These are phyloP conservation scores for Maudiozyma humilis DNA, from an alignment of 1,139 yeast species.

Conservation along the genomic window DNA sequence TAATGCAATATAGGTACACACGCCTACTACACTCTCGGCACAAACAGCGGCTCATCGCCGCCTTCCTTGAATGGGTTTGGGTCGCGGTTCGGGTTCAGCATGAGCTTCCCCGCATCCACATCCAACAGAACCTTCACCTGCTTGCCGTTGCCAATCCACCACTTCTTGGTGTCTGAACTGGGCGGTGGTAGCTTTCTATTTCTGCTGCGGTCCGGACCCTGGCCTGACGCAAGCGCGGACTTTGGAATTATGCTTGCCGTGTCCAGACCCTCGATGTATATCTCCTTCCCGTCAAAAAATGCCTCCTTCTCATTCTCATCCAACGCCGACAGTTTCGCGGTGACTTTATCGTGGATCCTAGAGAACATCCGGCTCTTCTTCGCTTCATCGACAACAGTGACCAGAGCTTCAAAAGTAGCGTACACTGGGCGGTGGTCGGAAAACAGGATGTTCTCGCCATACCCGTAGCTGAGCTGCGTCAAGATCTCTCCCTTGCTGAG, in stretches of 20 bases:
- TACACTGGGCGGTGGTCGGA: constrained; percentile 94
- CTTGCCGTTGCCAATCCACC: constrained; percentile 87
- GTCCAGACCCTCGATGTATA: constrained; percentile 3
- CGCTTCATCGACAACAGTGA: constrained; percentile 61
- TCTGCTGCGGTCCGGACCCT: constrained; percentile 19
- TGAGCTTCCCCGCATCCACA: constrained; percentile 32
- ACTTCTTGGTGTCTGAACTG: constrained; percentile 66
- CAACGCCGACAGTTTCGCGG: constrained; percentile 29
- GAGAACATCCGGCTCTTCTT: constrained; percentile 50
- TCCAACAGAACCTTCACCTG: constrained; percentile 53
- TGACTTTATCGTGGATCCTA: constrained; percentile 43
- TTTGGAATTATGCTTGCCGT: constrained; percentile 20
- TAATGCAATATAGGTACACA: neutral
- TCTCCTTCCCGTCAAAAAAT: constrained; percentile 8
- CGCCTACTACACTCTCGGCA: constrained; percentile 18
- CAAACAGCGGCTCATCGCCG: constrained; percentile 36
- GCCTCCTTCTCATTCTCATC: constrained; percentile 18
- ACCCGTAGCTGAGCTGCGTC: constrained; percentile 57
- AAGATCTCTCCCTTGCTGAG: constrained; percentile 49
- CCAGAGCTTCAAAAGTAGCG: constrained; percentile 62
- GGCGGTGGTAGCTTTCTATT: constrained; percentile 66
- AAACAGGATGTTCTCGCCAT: constrained; percentile 54
- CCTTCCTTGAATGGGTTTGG: constrained; percentile 57
- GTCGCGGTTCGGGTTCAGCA: constrained; percentile 60
- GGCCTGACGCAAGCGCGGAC: neutral